Evolutionary conservation across 2,329 filamentous ascomycete species (phyloP), one percentile per base, ranked within the genome.

Genomic region (Hypoxylon sp.): DNA sequence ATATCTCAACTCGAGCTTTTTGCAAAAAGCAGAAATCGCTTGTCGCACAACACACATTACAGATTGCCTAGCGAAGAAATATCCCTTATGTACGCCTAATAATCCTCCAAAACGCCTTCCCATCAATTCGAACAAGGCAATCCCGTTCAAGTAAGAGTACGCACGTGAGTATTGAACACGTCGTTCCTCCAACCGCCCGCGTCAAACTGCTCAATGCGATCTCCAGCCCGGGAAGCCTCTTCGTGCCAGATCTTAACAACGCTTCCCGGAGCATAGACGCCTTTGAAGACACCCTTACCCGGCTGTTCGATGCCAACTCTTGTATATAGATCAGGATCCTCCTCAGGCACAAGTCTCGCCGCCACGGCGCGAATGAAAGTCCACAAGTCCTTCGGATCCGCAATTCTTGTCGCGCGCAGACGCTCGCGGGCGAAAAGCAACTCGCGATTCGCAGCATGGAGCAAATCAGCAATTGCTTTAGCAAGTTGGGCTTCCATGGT

Each of bases 221-320:
- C 92, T 19, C 85, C 85, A 0, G 93, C 93, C 67, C 85, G 83
- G 21, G 83, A 80, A 0, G 89, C 93, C 80, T 97, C 91, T 70
- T 94, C 90, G 71, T 95, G 88, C 93, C 93, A 97, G n/a, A 97
- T 80, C 80, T 92, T 94, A 56, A 96, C 92, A 25, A 98, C 82
- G 78, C 94, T 97, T 0, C 93, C 94, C 0, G 95, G 95, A 0
- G 95, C 91, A 80, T 97, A 98, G 1, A 93, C 87, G 3, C 91
- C 93, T 72, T 89, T 89, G 82, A 98, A 98, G 0, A 95, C 82
- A 10, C 86, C 86, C 3, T 73, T 62, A 2, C 84, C 84, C 5
- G 84, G 83, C 70, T 82, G 76, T 23, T 87, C 86, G 9, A 97
- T 82, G 1, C 93, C 93, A 14, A 97, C 82, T 2, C 92, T 83